Percentiles rank a stretch among this genome's conserved stretches.
phyloP scores from a whole-genome alignment of 768 basidiomycete species.

The Rhizopogon salebrosus region DNA sequence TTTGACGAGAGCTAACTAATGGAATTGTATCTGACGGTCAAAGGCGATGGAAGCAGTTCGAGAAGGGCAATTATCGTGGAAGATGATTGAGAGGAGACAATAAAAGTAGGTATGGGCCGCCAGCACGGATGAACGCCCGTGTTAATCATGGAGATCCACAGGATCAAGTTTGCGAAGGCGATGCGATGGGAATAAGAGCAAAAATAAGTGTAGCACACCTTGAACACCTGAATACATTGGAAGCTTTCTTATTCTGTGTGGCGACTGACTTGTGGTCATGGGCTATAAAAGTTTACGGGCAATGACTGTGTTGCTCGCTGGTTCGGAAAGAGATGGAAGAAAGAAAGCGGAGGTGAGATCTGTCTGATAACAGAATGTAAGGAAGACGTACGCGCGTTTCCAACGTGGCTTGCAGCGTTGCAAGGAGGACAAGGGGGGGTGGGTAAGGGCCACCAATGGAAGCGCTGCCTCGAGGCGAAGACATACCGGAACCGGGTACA shows the following conservation, averaged over 20 bases:
- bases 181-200: conserved; percentile 12
- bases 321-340: conserved; percentile 16
- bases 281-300: conserved; percentile 19
- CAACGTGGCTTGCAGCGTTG: conserved; percentile 54
- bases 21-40: neutral
- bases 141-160: conserved; percentile 13
- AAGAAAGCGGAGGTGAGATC: conserved; percentile 29
- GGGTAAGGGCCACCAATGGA: conserved; percentile 49
- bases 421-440: conserved; percentile 47
- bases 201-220: conserved; percentile 35
- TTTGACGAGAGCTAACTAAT: neutral
- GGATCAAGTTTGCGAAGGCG: conserved; percentile 2
- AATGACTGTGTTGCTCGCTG: conserved; percentile 14
- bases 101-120: conserved; percentile 27
- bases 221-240: conserved; percentile 43
- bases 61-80: conserved; percentile 5
- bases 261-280: conserved; percentile 54
- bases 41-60: neutral
- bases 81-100: conserved; percentile 10
- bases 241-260: conserved; percentile 52
- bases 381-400: conserved; percentile 46
- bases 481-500: conserved; percentile 9
- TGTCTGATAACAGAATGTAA: conserved; percentile 21
- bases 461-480: conserved; percentile 36
- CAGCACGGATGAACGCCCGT: conserved; percentile 5